Base-by-base conservation (phyloP, 768 basidiomycete species). In the Macrocybe gigantea region DNA sequence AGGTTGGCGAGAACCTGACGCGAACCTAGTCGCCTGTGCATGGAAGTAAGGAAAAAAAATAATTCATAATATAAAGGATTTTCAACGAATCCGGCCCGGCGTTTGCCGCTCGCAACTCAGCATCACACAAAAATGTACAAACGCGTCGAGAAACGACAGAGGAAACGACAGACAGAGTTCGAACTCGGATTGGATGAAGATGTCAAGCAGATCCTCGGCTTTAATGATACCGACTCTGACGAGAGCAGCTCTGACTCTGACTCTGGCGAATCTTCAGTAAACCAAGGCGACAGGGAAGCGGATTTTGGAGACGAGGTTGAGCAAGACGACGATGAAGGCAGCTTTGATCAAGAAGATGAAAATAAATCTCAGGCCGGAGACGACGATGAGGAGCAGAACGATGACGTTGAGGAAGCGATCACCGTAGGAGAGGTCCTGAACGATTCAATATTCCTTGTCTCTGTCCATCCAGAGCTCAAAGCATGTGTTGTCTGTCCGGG, bases 211-310 rank as follows among this genome's bases (percentile, higher is more conserved):
- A 59, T 77, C 14, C 63, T 84, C 9, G 87, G 85, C 22, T 59
- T 89, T 52, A 72, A 87, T 37, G 83, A 88, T 54, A 85, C 85
- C 1, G 84, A 89, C 62, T 85, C 85, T 31, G 83, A 85, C 41
- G 86, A 87, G 64, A 22, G 22, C 22, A 22, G 22, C 22, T 83
- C 82, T 9, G 73, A 74, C 9, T 79, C 80, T 7, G 69, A 68
- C 45, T 73, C 73, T 14, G 79, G 73, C 44, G 55, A 70, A 51
- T 61, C 62, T 7, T 38, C 36, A 11, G 2, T 4, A 38, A 38
- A 14, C 14, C 36, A 31, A 31, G 42, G 35, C 22, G 22, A 22
- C 22, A 41, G 41, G 7, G 41, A 41, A 29, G 41, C 2, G 6
- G 71, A 68, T 37, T 49, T 39, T 44, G 63, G 52, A 32, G 62